Conservation (phyloP, 1,284 basidiomycete species). For the Inonotus hispidus region DNA sequence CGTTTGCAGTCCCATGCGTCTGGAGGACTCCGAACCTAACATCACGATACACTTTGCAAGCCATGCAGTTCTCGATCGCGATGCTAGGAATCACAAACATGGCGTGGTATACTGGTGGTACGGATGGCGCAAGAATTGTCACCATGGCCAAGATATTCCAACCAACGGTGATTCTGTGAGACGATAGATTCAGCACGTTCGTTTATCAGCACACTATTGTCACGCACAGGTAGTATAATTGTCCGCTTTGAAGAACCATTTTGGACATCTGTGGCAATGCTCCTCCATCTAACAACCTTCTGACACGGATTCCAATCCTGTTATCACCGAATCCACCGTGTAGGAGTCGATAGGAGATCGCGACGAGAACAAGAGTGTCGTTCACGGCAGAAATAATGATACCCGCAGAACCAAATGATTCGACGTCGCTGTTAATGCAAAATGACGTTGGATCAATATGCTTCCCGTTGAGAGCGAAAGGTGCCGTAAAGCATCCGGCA, state of each 20-base stretch:
- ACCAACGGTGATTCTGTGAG: conserved; percentile 23
- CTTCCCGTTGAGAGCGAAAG: conserved; percentile 6
- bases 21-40: conserved; percentile 19
- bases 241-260: conserved; percentile 27
- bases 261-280: conserved; percentile 26
- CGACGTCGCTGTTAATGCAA: not conserved
- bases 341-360: conserved; percentile 7
- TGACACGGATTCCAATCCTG: not conserved
- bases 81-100: conserved; percentile 22
- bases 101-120: conserved; percentile 16
- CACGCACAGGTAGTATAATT: conserved; percentile 32
- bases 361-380: conserved; percentile 2
- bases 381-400: not conserved
- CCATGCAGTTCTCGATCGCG: conserved; percentile 28
- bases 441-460: conserved; percentile 6
- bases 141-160: conserved; percentile 23
- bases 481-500: conserved; percentile 5
- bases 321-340: not conserved
- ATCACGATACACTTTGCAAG: conserved; percentile 26
- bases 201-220: not conserved
- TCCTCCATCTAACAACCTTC: conserved; percentile 23
- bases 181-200: not conserved
- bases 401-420: not conserved
- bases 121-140: conserved; percentile 19
- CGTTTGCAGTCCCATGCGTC: not conserved